phyloP scores from a whole-genome alignment of 2,329 filamentous ascomycete species.

The Sporothrix inflata region DNA sequence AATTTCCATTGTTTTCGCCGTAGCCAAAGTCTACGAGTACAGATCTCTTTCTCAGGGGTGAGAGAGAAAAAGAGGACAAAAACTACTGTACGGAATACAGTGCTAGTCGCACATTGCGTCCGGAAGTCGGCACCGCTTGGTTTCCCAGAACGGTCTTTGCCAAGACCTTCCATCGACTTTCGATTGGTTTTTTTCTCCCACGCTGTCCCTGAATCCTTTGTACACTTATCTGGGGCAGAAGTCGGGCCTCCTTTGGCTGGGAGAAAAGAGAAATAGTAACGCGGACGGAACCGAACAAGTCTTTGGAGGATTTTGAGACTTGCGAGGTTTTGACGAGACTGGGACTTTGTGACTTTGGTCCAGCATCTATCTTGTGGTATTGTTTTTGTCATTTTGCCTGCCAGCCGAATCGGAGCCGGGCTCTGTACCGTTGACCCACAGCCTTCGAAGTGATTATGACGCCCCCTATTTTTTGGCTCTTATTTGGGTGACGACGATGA shows the following conservation, averaged over 20 bases:
- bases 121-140: slow-evolving; percentile 29
- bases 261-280: not conserved
- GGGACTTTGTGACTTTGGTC: not conserved
- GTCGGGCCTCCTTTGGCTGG: too few species aligned
- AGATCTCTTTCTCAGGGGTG: not conserved
- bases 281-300: not conserved
- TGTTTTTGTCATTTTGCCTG: not conserved
- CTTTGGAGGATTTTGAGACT: not conserved
- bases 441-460: not conserved
- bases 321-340: not conserved
- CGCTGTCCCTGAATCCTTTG: not conserved
- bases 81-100: slow-evolving; percentile 17
- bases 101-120: slow-evolving; percentile 27
- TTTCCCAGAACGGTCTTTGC: not conserved
- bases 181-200: slow-evolving; percentile 2
- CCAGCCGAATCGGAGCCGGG: slow-evolving; percentile 13
- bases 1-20: not conserved
- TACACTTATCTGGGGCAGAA: not conserved
- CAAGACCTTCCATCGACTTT: slow-evolving; percentile 22
- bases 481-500: too few species aligned
- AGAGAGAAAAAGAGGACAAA: not conserved
- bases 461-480: too few species aligned
- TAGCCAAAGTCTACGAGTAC: not conserved
- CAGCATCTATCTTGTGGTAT: not conserved
- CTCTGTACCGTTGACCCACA: not conserved